Percentiles rank a stretch among this genome's conserved stretches.
Evolutionary conservation across 352 stramenopile genomes (phyloP).

Genomic region (Discostella stelligera): DNA sequence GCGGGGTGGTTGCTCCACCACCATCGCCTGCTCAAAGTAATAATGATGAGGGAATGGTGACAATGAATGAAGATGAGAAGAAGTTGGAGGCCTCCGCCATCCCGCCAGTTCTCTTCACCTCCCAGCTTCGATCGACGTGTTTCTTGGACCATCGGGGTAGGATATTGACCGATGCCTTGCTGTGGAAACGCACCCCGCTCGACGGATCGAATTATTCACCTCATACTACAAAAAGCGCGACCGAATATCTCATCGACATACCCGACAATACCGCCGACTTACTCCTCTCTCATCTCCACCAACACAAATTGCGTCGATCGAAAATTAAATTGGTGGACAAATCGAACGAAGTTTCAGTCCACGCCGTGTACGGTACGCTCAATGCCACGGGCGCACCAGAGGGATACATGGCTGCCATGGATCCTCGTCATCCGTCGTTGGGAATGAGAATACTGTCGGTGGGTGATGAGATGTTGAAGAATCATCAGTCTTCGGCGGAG

Average conservation of each 20-base stretch:
- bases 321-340: conserved; percentile 66
- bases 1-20: neutral
- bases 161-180: conserved; percentile 72
- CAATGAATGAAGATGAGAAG: neutral
- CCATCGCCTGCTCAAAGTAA: neutral
- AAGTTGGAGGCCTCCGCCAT: conserved; percentile 23
- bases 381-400: conserved; percentile 54
- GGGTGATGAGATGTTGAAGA: conserved; percentile 23
- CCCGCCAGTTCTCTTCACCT: conserved; percentile 47
- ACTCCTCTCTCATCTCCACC: conserved; percentile 62
- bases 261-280: conserved; percentile 50
- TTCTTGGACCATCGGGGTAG: conserved; percentile 77
- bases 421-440: conserved; percentile 75
- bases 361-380: conserved; percentile 73
- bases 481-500: neutral
- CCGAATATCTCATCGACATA: conserved; percentile 75
- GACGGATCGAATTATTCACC: neutral
- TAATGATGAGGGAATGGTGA: neutral
- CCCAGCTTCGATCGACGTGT: conserved; percentile 60
- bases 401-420: conserved; percentile 63
- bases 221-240: conserved; percentile 16
- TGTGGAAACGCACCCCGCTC: conserved; percentile 60
- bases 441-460: conserved; percentile 71
- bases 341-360: conserved; percentile 51
- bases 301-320: conserved; percentile 67